Base-by-base conservation (phyloP, 768 basidiomycete genomes). In the Tephrocybe sp. region DNA sequence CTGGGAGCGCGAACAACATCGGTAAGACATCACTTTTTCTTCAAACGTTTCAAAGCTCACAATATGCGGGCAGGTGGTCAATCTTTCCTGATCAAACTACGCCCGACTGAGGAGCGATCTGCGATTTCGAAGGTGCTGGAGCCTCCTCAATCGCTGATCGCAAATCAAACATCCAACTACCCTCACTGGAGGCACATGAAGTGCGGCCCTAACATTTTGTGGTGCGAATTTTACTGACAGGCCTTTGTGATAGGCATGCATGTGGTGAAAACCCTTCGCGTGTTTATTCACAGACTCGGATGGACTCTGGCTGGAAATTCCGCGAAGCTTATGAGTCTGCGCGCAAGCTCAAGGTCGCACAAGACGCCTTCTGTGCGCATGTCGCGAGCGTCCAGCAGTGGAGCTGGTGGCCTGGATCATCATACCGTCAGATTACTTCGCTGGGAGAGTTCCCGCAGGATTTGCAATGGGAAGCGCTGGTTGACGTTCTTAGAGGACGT, bases 121-220 rank as follows among this genome's bases (percentile, higher is more conserved):
- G 77, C 85, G 0, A 79, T 78, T 14, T 80, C 85, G 0, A 79
- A 85, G 71, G 73, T 90, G 3, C 72, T 93, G 14, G 91, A 94
- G 45, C 84, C 88, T 0, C 90, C 91, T 0, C 81, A 77, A 54
- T 69, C 75, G 0, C 56, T 72, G 2, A 60, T 26, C 65, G 85
- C 47, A 70, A 80, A 58, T 57, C 67, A 45, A 66, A 67, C 32
- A 57, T 73, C 66, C 8, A 65, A 66, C 18, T 70, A 70, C 1
- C 61, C 77, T 15, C 73, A 76, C 33, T 86, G 86, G 85, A 70
- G 89, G 52, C 88, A 91, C 57, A 87, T 92, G 80, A 92, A 92
- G 81, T 83, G 55, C n/a, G 11, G 72, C 37, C 14, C 9, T 1
- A 32, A 14, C 23, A 15, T 25, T 39, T 34, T 8, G 2, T 7